Conservation (phyloP, 106 monocot genomes). For the Dioscorea zingiberensis region DNA sequence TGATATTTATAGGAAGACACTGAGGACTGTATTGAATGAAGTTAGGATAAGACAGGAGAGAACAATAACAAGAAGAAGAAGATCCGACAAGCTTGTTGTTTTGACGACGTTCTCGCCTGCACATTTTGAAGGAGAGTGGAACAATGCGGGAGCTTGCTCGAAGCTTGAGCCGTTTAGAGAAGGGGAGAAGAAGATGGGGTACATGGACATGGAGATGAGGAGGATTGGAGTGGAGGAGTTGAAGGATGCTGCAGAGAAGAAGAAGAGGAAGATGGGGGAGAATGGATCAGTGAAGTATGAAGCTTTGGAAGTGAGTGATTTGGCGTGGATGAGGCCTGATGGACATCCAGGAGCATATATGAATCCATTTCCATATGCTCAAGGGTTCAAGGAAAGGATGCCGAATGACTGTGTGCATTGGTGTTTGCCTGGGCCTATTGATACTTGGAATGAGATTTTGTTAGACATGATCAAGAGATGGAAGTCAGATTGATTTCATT, state of each 20-base stretch:
- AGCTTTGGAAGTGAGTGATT: constrained; percentile 66
- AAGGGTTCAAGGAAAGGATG: constrained; percentile 35
- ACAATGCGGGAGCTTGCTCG: constrained; percentile 62
- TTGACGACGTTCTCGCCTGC: constrained; percentile 86
- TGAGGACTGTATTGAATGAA: constrained; percentile 26
- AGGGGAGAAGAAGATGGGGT: constrained; percentile 60
- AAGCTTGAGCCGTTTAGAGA: constrained; percentile 60
- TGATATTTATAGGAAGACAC: constrained; percentile 47
- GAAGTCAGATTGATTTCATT: constrained; percentile 18
- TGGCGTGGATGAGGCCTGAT: constrained; percentile 71
- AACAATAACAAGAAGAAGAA: constrained; percentile 50
- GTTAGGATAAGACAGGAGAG: no score
- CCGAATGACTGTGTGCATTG: constrained; percentile 91
- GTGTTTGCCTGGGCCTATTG: constrained; percentile 83
- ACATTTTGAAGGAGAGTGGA: constrained; percentile 95
- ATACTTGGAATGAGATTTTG: constrained; percentile 66
- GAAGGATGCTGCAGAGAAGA: constrained; percentile 2
- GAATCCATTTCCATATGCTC: constrained; percentile 48
- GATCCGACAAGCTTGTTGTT: constrained; percentile 22
- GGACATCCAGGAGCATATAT: constrained; percentile 88
- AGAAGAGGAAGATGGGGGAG: neutral
- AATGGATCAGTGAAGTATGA: constrained; percentile 22
- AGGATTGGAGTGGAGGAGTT: constrained; percentile 54
- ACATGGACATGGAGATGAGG: constrained; percentile 61
- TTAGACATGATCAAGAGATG: constrained; percentile 47